phyloP scores from a whole-genome alignment of 148 eudicot species.

The Heliamphora exappendiculata region DNA sequence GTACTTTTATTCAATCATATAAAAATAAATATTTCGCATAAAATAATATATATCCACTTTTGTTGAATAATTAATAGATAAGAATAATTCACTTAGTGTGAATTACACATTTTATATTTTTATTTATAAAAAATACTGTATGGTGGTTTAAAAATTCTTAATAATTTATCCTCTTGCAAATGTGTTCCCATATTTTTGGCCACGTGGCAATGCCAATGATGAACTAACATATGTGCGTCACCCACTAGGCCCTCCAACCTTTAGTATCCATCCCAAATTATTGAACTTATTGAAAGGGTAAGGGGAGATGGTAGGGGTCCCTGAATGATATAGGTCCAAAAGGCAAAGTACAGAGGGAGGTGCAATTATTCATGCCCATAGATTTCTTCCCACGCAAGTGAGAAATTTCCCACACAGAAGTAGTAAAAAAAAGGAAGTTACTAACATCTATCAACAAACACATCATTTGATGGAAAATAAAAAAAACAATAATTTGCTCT shows the following conservation, averaged over 20 bases:
- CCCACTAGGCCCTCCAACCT: conserved; percentile 19
- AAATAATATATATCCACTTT: too few relatives aligned
- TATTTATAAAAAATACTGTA: too few relatives aligned
- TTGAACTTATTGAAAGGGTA: conserved; percentile 15
- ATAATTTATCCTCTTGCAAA: too few relatives aligned
- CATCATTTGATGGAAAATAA: too few relatives aligned
- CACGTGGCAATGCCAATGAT: conserved; percentile 16
- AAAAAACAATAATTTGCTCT: too few relatives aligned
- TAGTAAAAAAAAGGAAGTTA: conserved; percentile 3
- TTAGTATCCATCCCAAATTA: conserved; percentile 21
- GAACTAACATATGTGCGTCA: conserved; percentile 23
- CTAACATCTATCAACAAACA: conserved; percentile 12
- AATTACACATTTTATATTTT: too few relatives aligned
- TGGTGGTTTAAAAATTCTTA: too few relatives aligned
- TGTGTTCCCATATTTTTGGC: conserved; percentile 1
- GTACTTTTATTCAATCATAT: too few relatives aligned
- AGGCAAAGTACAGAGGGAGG: conserved; percentile 26
- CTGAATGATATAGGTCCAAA: conserved; percentile 34
- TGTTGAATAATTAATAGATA: too few relatives aligned
- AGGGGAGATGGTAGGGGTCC: conserved; percentile 5
- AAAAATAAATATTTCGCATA: too few relatives aligned
- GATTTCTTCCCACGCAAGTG: conserved; percentile 31
- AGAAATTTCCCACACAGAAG: neutral
- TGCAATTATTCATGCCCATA: conserved; percentile 33
- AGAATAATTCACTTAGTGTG: too few relatives aligned